Evolutionary conservation across 441 rosid genomes (phyloP).

Genomic region (Syzygium malaccense): DNA sequence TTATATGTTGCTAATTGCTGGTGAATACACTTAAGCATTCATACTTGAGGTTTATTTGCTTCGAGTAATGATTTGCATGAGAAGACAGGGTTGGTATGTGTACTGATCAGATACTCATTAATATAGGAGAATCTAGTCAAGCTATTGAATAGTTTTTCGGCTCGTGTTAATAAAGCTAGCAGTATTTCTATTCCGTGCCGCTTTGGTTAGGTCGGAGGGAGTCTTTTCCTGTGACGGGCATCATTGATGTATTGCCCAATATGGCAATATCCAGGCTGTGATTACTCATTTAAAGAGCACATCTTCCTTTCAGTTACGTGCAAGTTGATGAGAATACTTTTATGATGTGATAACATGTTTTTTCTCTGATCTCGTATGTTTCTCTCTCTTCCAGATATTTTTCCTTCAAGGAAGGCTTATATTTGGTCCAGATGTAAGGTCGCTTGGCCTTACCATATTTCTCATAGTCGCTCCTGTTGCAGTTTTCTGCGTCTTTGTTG

Average conservation of each 20-base stretch:
- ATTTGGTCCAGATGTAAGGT: conserved; percentile 93
- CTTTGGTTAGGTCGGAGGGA: not conserved
- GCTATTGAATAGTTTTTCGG: not conserved
- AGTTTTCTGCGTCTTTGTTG: conserved; percentile 70
- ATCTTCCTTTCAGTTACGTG: not conserved
- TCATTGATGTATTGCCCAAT: not conserved
- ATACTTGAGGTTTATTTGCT: not conserved
- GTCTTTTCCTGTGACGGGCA: not conserved
- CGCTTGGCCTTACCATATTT: conserved; percentile 56
- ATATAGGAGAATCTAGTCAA: not conserved
- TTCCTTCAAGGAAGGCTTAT: conserved; percentile 69
- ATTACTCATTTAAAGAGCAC: not conserved
- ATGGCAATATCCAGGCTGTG: not conserved
- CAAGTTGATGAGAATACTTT: not conserved
- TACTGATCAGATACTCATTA: not conserved
- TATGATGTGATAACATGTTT: not conserved
- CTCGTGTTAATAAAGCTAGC: not conserved
- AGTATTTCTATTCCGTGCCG: not conserved
- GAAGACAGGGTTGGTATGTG: not conserved
- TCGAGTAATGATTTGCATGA: not conserved
- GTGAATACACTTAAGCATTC: not conserved
- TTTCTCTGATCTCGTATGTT: not conserved
- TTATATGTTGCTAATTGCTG: not conserved
- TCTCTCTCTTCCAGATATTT: conserved; percentile 49
- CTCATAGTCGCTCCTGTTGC: conserved; percentile 62